A percentile compares a stretch with the other conserved stretches of the same genome.
Conservation (phyloP, 1,139 yeast genomes). For the Geotrichum carabidarum region DNA sequence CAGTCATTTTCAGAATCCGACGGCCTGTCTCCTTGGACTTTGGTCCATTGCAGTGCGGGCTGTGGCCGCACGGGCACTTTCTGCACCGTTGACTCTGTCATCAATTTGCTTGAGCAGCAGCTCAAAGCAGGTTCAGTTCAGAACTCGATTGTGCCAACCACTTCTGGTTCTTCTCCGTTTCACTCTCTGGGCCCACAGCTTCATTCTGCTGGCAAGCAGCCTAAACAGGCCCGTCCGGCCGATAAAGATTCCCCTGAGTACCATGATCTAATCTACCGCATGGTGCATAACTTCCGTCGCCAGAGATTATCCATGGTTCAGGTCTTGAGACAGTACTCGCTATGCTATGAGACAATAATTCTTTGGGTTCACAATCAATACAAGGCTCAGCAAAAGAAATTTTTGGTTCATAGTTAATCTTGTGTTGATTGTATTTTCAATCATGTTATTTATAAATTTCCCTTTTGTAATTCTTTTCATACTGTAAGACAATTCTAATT, state of each 20-base stretch:
- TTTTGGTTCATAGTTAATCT: neutral
- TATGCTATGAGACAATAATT: slow-evolving; percentile 58
- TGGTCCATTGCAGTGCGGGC: slow-evolving; percentile 87
- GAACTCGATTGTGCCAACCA: too few relatives aligned
- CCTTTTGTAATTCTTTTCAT: neutral
- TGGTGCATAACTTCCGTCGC: slow-evolving; percentile 58
- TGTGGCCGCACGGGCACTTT: slow-evolving; percentile 91
- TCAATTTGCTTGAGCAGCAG: slow-evolving; percentile 42
- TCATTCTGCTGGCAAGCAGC: neutral
- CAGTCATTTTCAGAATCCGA: slow-evolving; percentile 7
- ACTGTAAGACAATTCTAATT: too few relatives aligned
- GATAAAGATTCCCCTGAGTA: slow-evolving; percentile 8
- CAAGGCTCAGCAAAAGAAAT: neutral
- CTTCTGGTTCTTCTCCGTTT: slow-evolving; percentile 1
- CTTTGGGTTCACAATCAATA: slow-evolving; percentile 26
- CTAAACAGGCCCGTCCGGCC: neutral
- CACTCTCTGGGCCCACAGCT: neutral
- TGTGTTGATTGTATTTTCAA: neutral
- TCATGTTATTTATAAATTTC: neutral
- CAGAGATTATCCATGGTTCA: slow-evolving; percentile 84
- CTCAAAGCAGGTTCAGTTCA: neutral
- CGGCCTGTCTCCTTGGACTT: slow-evolving; percentile 40
- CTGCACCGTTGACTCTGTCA: slow-evolving; percentile 64
- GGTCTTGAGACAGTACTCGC: slow-evolving; percentile 63
- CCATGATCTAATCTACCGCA: slow-evolving; percentile 51